These are phyloP conservation scores for Neoscytalidium dimidiatum DNA, from an alignment of 2,329 filamentous ascomycete genomes.

Conservation along the genomic window DNA sequence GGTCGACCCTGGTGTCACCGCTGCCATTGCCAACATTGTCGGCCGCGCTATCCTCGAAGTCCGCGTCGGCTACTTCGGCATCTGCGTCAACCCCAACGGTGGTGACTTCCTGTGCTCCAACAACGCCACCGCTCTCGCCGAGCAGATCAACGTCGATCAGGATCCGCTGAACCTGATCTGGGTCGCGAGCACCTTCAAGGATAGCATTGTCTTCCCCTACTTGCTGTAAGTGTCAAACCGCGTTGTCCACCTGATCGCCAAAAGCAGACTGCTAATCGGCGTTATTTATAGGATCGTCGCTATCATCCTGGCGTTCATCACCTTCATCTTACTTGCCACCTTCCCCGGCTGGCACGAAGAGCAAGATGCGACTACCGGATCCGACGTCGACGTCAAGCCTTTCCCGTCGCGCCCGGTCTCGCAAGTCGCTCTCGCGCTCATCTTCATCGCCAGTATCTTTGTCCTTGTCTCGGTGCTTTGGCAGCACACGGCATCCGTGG, in stretches of 20 bases:
- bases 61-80: conserved; percentile 95
- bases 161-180: conserved; percentile 97
- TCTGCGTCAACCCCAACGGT: conserved; percentile 90
- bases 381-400: conserved; percentile 86
- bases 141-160: conserved; percentile 85
- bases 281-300: conserved; percentile 75
- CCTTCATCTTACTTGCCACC: conserved; percentile 89
- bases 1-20: conserved; percentile 84
- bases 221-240: conserved; percentile 67
- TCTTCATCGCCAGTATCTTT: conserved; percentile 71
- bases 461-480: conserved; percentile 70
- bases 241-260: background rate
- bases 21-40: conserved; percentile 87
- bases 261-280: conserved; percentile 6
- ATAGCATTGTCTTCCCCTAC: conserved; percentile 97
- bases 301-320: conserved; percentile 95
- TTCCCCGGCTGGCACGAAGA: conserved; percentile 98
- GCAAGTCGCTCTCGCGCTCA: conserved; percentile 88
- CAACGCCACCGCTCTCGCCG: conserved; percentile 90
- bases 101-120: conserved; percentile 94
- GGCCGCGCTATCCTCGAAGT: conserved; percentile 82
- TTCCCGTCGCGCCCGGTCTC: conserved; percentile 92
- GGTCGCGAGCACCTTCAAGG: conserved; percentile 96
- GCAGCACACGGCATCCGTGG: conserved; percentile 96
- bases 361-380: conserved; percentile 71